phyloP scores from a whole-genome alignment of 164 flowering plant genomes.

The Stephania yunnanensis region DNA sequence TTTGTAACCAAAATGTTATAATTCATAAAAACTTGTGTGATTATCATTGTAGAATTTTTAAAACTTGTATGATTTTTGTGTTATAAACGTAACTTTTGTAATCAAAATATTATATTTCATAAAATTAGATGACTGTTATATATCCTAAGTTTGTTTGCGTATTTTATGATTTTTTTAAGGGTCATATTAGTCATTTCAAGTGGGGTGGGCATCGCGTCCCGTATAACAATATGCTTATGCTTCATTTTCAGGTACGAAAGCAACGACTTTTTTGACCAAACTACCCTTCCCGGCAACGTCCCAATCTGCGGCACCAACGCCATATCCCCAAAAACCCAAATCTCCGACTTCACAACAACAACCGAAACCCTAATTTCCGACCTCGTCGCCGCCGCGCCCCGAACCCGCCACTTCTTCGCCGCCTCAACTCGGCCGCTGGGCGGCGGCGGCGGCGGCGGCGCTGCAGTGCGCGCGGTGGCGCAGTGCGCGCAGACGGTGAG shows the following conservation, averaged over 20 bases:
- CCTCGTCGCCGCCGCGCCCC: constrained; percentile 36
- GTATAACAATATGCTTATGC: too few relatives aligned
- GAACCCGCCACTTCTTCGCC: constrained; percentile 32
- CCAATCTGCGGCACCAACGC: constrained; percentile 34
- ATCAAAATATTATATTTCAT: too few relatives aligned
- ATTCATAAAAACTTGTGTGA: too few relatives aligned
- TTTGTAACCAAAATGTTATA: too few relatives aligned
- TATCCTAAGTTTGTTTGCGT: too few relatives aligned
- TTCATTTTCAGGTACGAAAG: constrained; percentile 30
- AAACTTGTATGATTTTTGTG: too few relatives aligned
- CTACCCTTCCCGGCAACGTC: constrained; percentile 29
- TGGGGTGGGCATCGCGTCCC: too few relatives aligned
- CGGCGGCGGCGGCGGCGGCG: constrained; percentile 8
- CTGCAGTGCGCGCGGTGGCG: constrained; percentile 35
- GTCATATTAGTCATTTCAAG: too few relatives aligned
- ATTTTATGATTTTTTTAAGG: too few relatives aligned
- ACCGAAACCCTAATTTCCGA: constrained; percentile 19
- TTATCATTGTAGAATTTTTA: too few relatives aligned
- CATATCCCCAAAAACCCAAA: constrained; percentile 8
- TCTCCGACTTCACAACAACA: constrained; percentile 8
- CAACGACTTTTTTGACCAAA: constrained; percentile 31
- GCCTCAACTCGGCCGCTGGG: constrained; percentile 22
- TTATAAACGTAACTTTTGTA: too few relatives aligned
- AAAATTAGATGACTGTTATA: too few relatives aligned
- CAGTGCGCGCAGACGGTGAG: constrained; percentile 47